phyloP scores from a whole-genome alignment of 2,329 filamentous ascomycete species.

The Chrysosporium queenslandicum region DNA sequence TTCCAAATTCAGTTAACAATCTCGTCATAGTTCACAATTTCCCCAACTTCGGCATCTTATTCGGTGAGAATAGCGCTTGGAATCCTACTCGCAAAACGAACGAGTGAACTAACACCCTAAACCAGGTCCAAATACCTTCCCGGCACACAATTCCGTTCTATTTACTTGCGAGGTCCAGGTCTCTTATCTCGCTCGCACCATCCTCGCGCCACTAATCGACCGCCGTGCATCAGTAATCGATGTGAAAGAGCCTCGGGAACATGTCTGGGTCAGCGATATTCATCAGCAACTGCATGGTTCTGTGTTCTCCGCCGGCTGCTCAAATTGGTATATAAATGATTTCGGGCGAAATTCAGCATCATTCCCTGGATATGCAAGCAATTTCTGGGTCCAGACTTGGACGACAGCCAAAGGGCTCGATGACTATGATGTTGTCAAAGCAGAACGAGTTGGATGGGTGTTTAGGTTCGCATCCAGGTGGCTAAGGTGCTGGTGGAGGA shows the following conservation, averaged over 20 bases:
- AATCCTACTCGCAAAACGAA: not conserved
- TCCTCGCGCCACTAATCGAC: conserved; percentile 29
- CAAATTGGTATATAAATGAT: conserved; percentile 37
- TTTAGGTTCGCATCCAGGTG: not conserved
- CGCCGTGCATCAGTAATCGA: conserved; percentile 27
- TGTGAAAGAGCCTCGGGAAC: conserved; percentile 28
- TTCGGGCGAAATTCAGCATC: conserved; percentile 32
- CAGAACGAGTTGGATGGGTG: conserved; percentile 1
- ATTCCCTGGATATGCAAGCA: conserved; percentile 26
- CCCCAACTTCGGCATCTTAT: conserved; percentile 23
- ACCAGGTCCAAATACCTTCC: conserved; percentile 24
- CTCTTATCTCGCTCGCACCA: conserved; percentile 22
- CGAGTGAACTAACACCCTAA: not conserved
- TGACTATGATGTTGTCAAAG: conserved; percentile 1
- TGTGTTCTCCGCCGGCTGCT: conserved; percentile 33
- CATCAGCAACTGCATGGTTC: conserved; percentile 25
- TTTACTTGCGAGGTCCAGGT: conserved; percentile 27
- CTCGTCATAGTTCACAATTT: conserved; percentile 22
- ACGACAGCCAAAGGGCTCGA: not conserved
- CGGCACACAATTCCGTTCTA: conserved; percentile 27
- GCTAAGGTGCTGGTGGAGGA: not conserved
- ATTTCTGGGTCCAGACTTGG: conserved; percentile 7
- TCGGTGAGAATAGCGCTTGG: conserved; percentile 11
- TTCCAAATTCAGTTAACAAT: no score
- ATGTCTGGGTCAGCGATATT: conserved; percentile 25